These are phyloP conservation scores for Pseudozyma flocculosa DNA, from an alignment of 1,284 basidiomycete genomes.

Conservation along the genomic window DNA sequence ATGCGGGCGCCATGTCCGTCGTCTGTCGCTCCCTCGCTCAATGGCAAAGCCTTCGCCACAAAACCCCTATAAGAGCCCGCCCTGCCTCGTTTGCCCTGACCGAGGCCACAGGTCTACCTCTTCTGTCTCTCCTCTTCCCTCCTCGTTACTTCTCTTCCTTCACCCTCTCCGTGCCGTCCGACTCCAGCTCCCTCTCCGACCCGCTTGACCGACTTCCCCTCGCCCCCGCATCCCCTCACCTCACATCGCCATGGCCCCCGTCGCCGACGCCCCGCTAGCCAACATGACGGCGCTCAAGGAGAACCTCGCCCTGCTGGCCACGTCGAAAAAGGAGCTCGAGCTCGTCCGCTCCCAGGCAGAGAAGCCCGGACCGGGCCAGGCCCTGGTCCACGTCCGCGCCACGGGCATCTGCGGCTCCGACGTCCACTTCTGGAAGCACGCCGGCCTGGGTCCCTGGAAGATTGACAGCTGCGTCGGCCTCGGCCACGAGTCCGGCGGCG, in stretches of 20 bases:
- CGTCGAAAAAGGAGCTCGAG: constrained; percentile 45
- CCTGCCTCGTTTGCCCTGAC: too few relatives aligned
- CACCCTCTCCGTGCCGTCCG: too few relatives aligned
- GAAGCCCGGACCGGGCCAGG: constrained; percentile 47
- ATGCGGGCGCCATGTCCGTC: too few relatives aligned
- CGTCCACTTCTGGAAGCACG: constrained; percentile 64
- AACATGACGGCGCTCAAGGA: constrained; percentile 15
- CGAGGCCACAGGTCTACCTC: too few relatives aligned
- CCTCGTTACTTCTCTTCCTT: too few relatives aligned
- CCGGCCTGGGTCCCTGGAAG: constrained; percentile 47
- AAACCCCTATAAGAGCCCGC: too few relatives aligned
- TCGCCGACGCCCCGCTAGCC: constrained; percentile 13
- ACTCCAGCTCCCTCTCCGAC: neutral
- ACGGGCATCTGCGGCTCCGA: constrained; percentile 56
- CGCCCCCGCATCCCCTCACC: neutral
- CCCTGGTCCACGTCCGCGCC: constrained; percentile 50
- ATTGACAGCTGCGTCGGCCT: constrained; percentile 47
- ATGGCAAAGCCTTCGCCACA: too few relatives aligned
- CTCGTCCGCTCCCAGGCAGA: constrained; percentile 34
- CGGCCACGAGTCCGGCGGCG: constrained; percentile 54
- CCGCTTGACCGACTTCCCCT: neutral
- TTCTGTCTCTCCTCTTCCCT: too few relatives aligned
- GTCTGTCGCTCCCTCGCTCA: too few relatives aligned
- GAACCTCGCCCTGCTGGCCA: constrained; percentile 8
- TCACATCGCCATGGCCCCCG: constrained; percentile 20